Evolutionary conservation across 2,329 filamentous ascomycete species (phyloP).

Genomic region (Penicillium sp.): DNA sequence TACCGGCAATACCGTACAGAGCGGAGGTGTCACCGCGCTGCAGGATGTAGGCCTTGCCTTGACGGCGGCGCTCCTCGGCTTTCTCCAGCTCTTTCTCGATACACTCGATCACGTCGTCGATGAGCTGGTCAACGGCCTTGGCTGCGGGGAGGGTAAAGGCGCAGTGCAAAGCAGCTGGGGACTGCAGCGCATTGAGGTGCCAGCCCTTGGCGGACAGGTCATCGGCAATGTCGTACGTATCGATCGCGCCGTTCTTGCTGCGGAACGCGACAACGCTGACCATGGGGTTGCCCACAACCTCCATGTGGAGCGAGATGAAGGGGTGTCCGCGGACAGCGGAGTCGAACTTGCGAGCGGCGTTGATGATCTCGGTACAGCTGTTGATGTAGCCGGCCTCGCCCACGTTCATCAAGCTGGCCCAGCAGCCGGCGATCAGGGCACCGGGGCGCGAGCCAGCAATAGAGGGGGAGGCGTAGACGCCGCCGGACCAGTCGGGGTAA

Average conservation of each 20-base stretch:
- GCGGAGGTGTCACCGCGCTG: conserved; percentile 73
- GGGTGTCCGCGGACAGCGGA: conserved; percentile 71
- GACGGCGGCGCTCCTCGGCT: conserved; percentile 66
- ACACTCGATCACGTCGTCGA: conserved; percentile 65
- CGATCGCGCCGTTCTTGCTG: conserved; percentile 67
- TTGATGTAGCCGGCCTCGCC: conserved; percentile 87
- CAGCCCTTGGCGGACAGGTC: conserved; percentile 81
- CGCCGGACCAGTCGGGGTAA: conserved; percentile 90
- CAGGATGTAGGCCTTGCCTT: conserved; percentile 57
- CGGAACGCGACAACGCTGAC: conserved; percentile 90
- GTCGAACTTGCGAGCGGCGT: conserved; percentile 79
- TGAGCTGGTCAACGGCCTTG: conserved; percentile 76
- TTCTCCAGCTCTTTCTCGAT: conserved; percentile 73
- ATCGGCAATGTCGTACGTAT: conserved; percentile 94
- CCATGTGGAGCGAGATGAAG: conserved; percentile 69
- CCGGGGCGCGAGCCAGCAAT: conserved; percentile 91
- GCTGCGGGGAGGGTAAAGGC: conserved; percentile 88
- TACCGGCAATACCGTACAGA: conserved; percentile 92
- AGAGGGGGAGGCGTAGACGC: conserved; percentile 90
- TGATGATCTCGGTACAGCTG: conserved; percentile 84
- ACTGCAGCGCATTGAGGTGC: conserved; percentile 94
- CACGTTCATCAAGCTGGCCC: conserved; percentile 85
- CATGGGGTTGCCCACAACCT: conserved; percentile 79
- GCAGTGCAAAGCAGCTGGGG: conserved; percentile 87
- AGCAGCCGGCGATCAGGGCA: conserved; percentile 92